These are phyloP conservation scores for Xanthoconium purpureum DNA, from an alignment of 768 basidiomycete species.

Conservation along the genomic window DNA sequence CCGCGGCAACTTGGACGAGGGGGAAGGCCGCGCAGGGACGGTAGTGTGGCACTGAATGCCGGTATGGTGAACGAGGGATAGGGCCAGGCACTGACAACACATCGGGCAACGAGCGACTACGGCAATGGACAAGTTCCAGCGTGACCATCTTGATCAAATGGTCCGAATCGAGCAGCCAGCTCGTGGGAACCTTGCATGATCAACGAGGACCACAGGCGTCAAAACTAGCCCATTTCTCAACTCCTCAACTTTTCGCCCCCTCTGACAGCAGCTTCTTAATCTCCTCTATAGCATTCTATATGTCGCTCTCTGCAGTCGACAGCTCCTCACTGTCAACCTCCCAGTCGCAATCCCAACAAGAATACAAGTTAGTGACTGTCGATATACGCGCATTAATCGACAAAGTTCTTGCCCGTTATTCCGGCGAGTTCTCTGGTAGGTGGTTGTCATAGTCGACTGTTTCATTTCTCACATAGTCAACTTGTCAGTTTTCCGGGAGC, in stretches of 20 bases:
- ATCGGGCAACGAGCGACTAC: conserved; percentile 30
- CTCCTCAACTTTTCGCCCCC: too few relatives aligned
- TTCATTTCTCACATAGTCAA: neutral
- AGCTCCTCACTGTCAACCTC: neutral
- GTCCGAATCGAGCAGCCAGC: too few relatives aligned
- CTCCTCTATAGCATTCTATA: neutral
- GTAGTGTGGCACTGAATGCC: conserved; percentile 35
- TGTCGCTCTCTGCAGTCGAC: neutral
- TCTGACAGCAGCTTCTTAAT: neutral
- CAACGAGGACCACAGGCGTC: too few relatives aligned
- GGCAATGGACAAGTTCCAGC: too few relatives aligned
- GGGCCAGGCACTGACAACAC: conserved; percentile 52
- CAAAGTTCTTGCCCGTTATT: neutral
- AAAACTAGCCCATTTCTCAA: too few relatives aligned
- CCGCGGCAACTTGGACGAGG: conserved; percentile 31
- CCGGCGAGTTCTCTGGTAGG: neutral
- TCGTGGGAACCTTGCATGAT: too few relatives aligned
- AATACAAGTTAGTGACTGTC: neutral
- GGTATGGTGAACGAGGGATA: conserved; percentile 51
- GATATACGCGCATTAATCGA: neutral
- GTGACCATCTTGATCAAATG: too few relatives aligned
- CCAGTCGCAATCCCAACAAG: neutral
- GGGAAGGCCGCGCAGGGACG: conserved; percentile 36
- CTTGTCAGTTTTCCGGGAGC: conserved; percentile 1
- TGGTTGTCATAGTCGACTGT: neutral